phyloP scores from a whole-genome alignment of 202 grass and related monocot genomes.

The Carex arenaria region DNA sequence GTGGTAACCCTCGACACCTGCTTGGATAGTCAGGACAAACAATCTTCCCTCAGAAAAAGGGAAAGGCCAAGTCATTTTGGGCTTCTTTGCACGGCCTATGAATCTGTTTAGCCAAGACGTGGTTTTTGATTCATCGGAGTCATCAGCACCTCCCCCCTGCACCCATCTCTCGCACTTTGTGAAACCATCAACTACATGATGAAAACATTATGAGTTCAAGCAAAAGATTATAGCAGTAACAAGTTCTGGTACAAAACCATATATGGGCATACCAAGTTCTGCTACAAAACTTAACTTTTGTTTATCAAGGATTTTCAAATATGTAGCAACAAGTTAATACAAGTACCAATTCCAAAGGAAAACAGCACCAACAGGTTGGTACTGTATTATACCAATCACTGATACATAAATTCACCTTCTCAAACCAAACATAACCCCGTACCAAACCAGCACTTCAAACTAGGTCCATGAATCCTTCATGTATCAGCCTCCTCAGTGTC shows the following conservation, averaged over 20 bases:
- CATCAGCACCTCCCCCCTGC: conserved; percentile 6
- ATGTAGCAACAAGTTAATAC: background rate
- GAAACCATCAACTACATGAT: conserved; percentile 56
- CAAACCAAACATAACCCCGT: background rate
- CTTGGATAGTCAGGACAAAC: conserved; percentile 88
- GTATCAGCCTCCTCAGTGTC: background rate
- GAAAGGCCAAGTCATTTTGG: conserved; percentile 87
- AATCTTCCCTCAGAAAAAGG: conserved; percentile 69
- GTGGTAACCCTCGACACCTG: conserved; percentile 71
- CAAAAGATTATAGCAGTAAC: background rate
- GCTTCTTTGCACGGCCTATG: conserved; percentile 86
- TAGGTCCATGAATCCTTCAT: background rate
- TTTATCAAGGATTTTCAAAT: background rate
- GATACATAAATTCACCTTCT: background rate
- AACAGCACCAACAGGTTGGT: background rate
- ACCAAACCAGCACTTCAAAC: background rate
- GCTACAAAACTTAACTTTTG: background rate
- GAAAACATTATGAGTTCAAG: background rate
- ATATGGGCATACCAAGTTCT: background rate
- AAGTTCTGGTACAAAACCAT: background rate
- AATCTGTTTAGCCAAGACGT: conserved; percentile 85
- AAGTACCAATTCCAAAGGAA: background rate
- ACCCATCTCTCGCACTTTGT: conserved; percentile 84
- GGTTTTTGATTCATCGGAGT: conserved; percentile 54
- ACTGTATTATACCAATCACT: background rate